Conservation (phyloP, 768 basidiomycete species). For the Xerocomus potaroensis region DNA sequence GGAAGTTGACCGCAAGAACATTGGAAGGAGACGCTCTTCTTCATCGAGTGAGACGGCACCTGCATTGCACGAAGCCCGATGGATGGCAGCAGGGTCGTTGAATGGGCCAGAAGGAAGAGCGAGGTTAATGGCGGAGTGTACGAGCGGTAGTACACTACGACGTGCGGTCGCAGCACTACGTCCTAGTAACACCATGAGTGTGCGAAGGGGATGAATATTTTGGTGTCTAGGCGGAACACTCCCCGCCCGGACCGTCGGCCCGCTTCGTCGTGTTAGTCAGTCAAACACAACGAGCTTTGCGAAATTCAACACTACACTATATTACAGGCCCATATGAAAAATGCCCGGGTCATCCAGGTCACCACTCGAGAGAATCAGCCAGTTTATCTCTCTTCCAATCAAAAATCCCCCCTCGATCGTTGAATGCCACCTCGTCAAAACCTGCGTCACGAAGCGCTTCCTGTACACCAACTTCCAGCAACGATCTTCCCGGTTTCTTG, state of each 20-base stretch:
- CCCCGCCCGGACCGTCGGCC: background rate
- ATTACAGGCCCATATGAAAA: background rate
- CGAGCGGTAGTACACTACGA: constrained; percentile 18
- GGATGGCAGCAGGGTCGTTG: constrained; percentile 4
- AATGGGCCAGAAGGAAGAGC: constrained; percentile 24
- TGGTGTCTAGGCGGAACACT: background rate
- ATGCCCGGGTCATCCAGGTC: background rate
- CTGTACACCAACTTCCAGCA: constrained; percentile 34
- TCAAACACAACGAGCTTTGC: too few species aligned
- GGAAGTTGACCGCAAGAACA: constrained; percentile 14
- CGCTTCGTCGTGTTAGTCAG: too few species aligned
- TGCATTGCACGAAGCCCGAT: constrained; percentile 20
- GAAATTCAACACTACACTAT: background rate
- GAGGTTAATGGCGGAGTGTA: constrained; percentile 25
- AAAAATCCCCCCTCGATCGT: constrained; percentile 32
- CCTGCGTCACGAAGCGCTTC: constrained; percentile 33
- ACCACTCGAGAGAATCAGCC: constrained; percentile 1
- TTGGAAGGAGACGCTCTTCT: constrained; percentile 20
- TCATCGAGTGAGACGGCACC: constrained; percentile 4
- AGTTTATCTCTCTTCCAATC: constrained; percentile 30
- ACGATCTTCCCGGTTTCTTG: constrained; percentile 21
- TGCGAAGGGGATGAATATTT: background rate
- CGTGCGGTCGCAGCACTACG: background rate
- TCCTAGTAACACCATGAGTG: background rate
- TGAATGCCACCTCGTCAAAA: constrained; percentile 31